These are phyloP conservation scores for Phytophthora pseudosyringae DNA, from an alignment of 352 stramenopile genomes.

Conservation along the genomic window DNA sequence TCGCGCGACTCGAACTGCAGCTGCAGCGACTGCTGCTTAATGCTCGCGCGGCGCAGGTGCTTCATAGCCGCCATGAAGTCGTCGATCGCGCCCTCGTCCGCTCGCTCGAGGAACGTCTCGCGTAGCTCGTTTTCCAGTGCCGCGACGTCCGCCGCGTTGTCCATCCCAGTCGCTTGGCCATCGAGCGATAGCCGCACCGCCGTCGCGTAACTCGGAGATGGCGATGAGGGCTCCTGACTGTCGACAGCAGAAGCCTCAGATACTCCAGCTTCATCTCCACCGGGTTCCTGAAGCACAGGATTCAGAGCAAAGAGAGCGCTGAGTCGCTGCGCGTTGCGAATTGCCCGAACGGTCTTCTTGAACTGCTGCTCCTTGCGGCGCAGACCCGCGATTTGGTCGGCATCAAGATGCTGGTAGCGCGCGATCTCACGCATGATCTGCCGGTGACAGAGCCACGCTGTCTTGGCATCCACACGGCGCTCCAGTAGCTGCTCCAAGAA, in stretches of 20 bases:
- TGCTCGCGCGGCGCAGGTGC: slow-evolving; percentile 57
- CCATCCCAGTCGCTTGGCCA: slow-evolving; percentile 1
- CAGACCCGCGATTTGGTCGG: slow-evolving; percentile 67
- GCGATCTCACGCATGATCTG: slow-evolving; percentile 83
- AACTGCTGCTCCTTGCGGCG: slow-evolving; percentile 75
- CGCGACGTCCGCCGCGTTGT: slow-evolving; percentile 38
- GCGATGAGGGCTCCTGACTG: neutral
- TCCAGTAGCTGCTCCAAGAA: slow-evolving; percentile 72
- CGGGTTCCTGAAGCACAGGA: slow-evolving; percentile 1
- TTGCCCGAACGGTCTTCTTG: slow-evolving; percentile 68
- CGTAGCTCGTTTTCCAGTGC: slow-evolving; percentile 72
- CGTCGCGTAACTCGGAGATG: slow-evolving; percentile 41
- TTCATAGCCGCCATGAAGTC: slow-evolving; percentile 75
- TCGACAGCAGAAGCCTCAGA: neutral
- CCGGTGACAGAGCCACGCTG: slow-evolving; percentile 77
- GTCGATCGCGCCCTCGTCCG: slow-evolving; percentile 66
- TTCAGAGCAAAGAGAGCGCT: slow-evolving; percentile 21
- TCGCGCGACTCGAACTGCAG: slow-evolving; percentile 25
- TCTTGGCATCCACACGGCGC: slow-evolving; percentile 77
- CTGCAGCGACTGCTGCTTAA: slow-evolving; percentile 36
- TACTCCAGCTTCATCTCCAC: slow-evolving; percentile 12
- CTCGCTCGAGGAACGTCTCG: slow-evolving; percentile 66
- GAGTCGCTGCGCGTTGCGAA: slow-evolving; percentile 57
- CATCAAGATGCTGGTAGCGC: slow-evolving; percentile 72
- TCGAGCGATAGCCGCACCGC: slow-evolving; percentile 40